Conservation (phyloP, 1,284 basidiomycete species). For the Gomphus sp. region DNA sequence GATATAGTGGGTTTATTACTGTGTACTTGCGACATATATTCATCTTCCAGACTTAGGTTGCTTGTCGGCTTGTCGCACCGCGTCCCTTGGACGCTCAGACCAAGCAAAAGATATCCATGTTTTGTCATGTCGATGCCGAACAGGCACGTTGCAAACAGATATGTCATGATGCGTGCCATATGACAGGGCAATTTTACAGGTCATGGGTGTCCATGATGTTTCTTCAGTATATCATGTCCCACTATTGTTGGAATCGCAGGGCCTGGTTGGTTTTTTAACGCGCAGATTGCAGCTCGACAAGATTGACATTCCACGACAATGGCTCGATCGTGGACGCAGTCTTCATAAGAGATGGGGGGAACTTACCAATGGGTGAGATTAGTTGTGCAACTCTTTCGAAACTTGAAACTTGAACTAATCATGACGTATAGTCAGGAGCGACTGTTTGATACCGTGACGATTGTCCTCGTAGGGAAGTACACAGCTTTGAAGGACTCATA, state of each 20-base stretch:
- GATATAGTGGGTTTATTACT: constrained; percentile 60
- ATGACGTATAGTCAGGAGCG: constrained; percentile 66
- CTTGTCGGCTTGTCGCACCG: constrained; percentile 73
- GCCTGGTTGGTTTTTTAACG: constrained; percentile 79
- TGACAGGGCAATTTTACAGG: constrained; percentile 22
- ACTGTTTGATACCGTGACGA: constrained; percentile 83
- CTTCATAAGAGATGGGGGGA: constrained; percentile 75
- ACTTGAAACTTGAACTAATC: not conserved
- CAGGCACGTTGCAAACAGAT: constrained; percentile 56
- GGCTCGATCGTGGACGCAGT: constrained; percentile 54
- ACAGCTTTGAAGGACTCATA: constrained; percentile 97
- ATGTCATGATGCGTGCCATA: constrained; percentile 36
- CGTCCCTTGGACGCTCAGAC: constrained; percentile 75
- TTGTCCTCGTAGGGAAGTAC: constrained; percentile 97
- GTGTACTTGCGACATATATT: not conserved
- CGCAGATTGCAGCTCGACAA: constrained; percentile 69
- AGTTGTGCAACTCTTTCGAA: constrained; percentile 1
- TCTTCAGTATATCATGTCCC: constrained; percentile 98
- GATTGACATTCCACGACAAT: constrained; percentile 45
- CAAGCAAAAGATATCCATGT: constrained; percentile 97
- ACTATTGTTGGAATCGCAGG: constrained; percentile 86
- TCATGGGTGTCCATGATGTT: constrained; percentile 95
- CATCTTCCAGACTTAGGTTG: constrained; percentile 51
- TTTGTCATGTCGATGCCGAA: constrained; percentile 91
- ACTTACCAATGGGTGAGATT: constrained; percentile 62